Evolutionary conservation across 352 stramenopile genomes (phyloP).

Genomic region (Phytopythium mirpurense): DNA sequence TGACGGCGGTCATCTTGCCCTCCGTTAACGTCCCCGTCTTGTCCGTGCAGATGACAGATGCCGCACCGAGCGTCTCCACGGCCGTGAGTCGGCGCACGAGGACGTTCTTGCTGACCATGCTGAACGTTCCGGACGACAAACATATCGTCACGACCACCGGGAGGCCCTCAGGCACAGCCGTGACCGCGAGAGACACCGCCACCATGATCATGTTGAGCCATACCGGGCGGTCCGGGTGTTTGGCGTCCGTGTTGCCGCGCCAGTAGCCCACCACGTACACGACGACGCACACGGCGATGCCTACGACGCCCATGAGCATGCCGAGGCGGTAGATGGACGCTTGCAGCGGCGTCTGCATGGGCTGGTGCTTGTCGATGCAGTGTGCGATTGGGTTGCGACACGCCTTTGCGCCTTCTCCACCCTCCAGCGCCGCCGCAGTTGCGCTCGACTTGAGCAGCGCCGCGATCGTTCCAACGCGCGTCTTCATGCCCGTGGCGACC

Average conservation of each 20-base stretch:
- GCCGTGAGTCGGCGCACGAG: conserved; percentile 82
- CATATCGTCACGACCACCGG: conserved; percentile 78
- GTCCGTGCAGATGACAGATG: conserved; percentile 90
- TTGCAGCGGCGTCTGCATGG: conserved; percentile 88
- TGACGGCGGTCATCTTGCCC: conserved; percentile 75
- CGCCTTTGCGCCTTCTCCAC: conserved; percentile 10
- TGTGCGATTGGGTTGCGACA: conserved; percentile 31
- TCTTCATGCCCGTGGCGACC: conserved; percentile 59
- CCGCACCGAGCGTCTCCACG: conserved; percentile 82
- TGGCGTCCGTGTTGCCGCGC: conserved; percentile 51
- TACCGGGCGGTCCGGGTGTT: conserved; percentile 80
- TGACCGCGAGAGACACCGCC: conserved; percentile 82
- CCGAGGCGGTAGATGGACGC: conserved; percentile 92
- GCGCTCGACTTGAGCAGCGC: too few relatives aligned
- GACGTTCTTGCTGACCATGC: conserved; percentile 81
- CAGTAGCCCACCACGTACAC: conserved; percentile 90
- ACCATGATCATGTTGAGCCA: conserved; percentile 94
- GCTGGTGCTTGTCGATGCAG: conserved; percentile 60
- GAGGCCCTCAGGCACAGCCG: conserved; percentile 70
- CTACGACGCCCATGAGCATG: conserved; percentile 86
- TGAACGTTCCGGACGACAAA: conserved; percentile 56
- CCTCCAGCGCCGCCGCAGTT: conserved; percentile 53
- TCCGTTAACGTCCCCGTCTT: conserved; percentile 94
- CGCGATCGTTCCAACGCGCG: conserved; percentile 59
- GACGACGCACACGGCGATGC: conserved; percentile 89